Conservation (phyloP, 1,139 yeast genomes). For the Geotrichum reessii region DNA sequence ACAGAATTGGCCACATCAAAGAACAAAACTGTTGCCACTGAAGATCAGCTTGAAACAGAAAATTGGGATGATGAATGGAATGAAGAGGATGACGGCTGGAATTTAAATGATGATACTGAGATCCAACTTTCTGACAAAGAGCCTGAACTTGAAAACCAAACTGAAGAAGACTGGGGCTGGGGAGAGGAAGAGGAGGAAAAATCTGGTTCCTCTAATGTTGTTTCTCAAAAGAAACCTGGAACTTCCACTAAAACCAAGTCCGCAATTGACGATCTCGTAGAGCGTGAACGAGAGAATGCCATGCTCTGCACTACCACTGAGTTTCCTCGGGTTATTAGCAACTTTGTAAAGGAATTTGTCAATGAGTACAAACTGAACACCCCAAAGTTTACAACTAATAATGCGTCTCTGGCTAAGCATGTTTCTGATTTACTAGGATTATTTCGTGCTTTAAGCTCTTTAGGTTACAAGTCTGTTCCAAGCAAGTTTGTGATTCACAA, state of each 20-base stretch:
- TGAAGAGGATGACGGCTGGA: slow-evolving; percentile 12
- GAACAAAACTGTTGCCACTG: neutral
- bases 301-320: slow-evolving; percentile 14
- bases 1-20: neutral
- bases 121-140: slow-evolving; percentile 13
- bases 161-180: slow-evolving; percentile 32
- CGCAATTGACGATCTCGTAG: neutral
- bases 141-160: neutral
- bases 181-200: slow-evolving; percentile 25
- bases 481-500: slow-evolving; percentile 25
- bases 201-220: neutral
- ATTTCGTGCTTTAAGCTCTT: slow-evolving; percentile 28
- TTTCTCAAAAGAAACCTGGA: slow-evolving; percentile 1
- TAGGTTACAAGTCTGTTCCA: slow-evolving; percentile 22
- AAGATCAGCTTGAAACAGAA: slow-evolving; percentile 5
- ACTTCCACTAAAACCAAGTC: neutral
- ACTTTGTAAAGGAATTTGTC: slow-evolving; percentile 10
- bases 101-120: slow-evolving; percentile 11
- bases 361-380: slow-evolving; percentile 6
- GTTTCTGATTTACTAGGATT: slow-evolving; percentile 28
- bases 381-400: neutral
- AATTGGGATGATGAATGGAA: slow-evolving; percentile 11
- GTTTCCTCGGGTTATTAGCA: slow-evolving; percentile 8
- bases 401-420: slow-evolving; percentile 17
- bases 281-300: slow-evolving; percentile 4